Evolutionary conservation across 331 rosid species (phyloP), one percentile per base, ranked within the genome.

Genomic region (Pyrus hybrid): DNA sequence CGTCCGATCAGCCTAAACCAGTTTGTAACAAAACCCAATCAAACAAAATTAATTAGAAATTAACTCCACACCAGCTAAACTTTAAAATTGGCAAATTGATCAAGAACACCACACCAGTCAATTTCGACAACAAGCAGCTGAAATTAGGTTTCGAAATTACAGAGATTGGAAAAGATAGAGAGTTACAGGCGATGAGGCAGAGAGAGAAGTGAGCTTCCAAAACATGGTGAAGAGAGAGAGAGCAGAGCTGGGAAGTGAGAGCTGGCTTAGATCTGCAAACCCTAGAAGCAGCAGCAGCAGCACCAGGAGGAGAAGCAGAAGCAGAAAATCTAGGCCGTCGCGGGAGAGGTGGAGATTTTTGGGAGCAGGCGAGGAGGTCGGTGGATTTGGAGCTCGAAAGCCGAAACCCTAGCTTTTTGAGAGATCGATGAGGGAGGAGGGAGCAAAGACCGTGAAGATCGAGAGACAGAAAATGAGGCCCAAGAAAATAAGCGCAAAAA

Each of bases 321-420:
- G 69, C n/a, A 66, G 51, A 65, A 33, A 85, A 77, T 80, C 85
- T 81, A 81, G 86, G 88, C 67, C 66, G 23, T 13, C 41, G 56
- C 25, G 49, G 79, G 45, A 41, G 60, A 66, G 75, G 71, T 77
- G 80, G 56, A 76, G 78, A 76, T 82, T 68, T 43, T 51, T 20
- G 78, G 65, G 23, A 65, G 66, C 65, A 78, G 62, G 79, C 74
- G 78, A 60, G 80, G 78, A 29, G 58, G 65, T 49, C 67, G 74
- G 35, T 22, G 75, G 54, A 53, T 67, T 76, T 23, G 58, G 68
- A 82, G 80, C 73, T 63, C 71, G 85, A 86, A 88, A 88, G 81
- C 37, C 77, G 85, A 88, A 92, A 89, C 96, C 99, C 99, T 93
- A 92, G 81, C 78, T 18, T 29, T 88, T 51, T 83, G 35, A 73